Conservation (phyloP, 805 yeast species). For the Brettanomyces custersianus region DNA sequence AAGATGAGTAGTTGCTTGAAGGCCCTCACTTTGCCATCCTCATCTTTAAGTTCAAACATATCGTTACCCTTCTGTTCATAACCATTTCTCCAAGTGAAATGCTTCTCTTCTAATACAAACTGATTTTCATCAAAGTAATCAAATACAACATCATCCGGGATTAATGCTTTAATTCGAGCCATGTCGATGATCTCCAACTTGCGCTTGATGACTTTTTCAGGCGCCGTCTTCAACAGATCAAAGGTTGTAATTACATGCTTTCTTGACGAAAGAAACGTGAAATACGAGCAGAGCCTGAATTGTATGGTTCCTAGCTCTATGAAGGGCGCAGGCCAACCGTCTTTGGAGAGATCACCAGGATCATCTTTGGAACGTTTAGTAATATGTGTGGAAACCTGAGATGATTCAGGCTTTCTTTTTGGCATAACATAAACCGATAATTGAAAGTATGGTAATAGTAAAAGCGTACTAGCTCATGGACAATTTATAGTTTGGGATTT, state of each 20-base stretch:
- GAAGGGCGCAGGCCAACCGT: conserved; percentile 23
- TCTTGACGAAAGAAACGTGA: conserved; percentile 52
- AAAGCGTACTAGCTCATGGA: too few species aligned
- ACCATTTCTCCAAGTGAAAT: conserved; percentile 37
- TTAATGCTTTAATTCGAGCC: conserved; percentile 49
- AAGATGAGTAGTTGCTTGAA: conserved; percentile 55
- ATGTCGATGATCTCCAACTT: conserved; percentile 43
- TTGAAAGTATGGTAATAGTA: too few species aligned
- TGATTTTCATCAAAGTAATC: conserved; percentile 76
- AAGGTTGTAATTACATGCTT: conserved; percentile 53
- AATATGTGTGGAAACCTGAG: not conserved
- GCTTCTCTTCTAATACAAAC: conserved; percentile 35
- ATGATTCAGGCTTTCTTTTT: not conserved
- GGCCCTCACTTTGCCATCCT: conserved; percentile 22
- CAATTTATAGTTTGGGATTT: too few species aligned
- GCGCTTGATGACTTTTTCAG: conserved; percentile 39
- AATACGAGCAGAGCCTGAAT: conserved; percentile 48
- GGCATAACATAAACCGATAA: too few species aligned
- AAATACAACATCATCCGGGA: conserved; percentile 63
- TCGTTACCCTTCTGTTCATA: conserved; percentile 49
- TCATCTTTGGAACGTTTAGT: not conserved
- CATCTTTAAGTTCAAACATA: conserved; percentile 38
- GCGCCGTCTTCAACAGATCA: conserved; percentile 42
- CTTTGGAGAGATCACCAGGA: conserved; percentile 2
- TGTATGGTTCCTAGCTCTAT: conserved; percentile 38